Base-by-base conservation (phyloP, 1,284 basidiomycete genomes). In the Grifola frondosa region DNA sequence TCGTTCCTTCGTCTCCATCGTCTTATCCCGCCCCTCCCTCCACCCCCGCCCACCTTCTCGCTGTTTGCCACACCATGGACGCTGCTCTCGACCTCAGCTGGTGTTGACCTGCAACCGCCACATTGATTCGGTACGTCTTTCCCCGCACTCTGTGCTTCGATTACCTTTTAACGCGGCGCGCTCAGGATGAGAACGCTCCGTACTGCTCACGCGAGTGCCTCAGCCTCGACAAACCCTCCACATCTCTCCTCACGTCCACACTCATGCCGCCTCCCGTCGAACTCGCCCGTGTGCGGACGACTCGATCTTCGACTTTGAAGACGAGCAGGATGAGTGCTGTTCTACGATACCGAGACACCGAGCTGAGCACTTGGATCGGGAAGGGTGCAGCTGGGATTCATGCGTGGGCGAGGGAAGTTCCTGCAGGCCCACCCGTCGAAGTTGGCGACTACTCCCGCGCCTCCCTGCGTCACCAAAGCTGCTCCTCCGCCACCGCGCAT, bases 51-150 rank as follows among this genome's bases (percentile, higher is more conserved):
- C 32, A 12, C 36, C 22, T 35, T 36, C 43, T 40, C 52, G 13
- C 37, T 25, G 17, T 29, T 21, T 13, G n/a, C 41, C 17, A 25
- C 44, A 51, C 55, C 47, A 79, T 83, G 75, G 81, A 83, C 61
- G 75, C 72, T 44, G 78, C n/a, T n/a, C n/a, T 82, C 72, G 81
- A 83, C 63, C 71, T 73, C 47, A 74, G 82, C 67, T 84, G 81
- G 81, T 84, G 83, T 70, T 84, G 53, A 70, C 69, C 46, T 84
- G 81, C 68, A 69, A 72, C 52, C 70, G 71, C 52, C 73, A 69
- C 52, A 65, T 77, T 49, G 57, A 58, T 30, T 7, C 48, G 42
- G 80, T 82, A 63, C 42, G 77, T 74, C 10, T 25, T 19, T 37
- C 19, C 20, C 29, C 36, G 26, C 35, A 33, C 17, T 36, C 40